Evolutionary conservation across 331 rosid species (phyloP).

Genomic region (Rhamnella rubrinervis): DNA sequence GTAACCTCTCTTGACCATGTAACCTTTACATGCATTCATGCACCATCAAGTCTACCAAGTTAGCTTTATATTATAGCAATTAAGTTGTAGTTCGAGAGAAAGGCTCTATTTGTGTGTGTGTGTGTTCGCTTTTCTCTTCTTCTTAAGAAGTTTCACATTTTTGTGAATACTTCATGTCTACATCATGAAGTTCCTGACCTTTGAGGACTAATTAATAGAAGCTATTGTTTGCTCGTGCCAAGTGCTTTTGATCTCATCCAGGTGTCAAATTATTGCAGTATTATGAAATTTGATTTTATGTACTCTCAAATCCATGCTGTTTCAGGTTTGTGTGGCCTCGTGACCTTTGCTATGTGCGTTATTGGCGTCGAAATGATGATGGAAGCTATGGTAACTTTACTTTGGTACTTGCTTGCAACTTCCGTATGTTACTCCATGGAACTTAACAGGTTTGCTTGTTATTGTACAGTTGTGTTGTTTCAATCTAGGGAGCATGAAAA

Average conservation of each 20-base stretch:
- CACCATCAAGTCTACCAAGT: background rate
- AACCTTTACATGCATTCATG: background rate
- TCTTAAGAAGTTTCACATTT: background rate
- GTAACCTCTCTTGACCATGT: slow-evolving; percentile 41
- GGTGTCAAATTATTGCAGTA: background rate
- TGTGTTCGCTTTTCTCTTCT: background rate
- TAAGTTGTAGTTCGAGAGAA: background rate
- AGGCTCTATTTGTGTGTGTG: background rate
- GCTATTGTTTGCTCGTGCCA: background rate
- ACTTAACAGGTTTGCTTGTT: slow-evolving; percentile 24
- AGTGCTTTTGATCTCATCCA: background rate
- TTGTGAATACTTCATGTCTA: background rate
- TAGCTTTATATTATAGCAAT: background rate
- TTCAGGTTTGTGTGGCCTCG: slow-evolving; percentile 98
- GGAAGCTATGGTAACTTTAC: slow-evolving; percentile 82
- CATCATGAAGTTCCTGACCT: background rate
- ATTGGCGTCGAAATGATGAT: slow-evolving; percentile 99
- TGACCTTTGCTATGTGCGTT: slow-evolving; percentile 98
- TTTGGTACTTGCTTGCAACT: slow-evolving; percentile 17
- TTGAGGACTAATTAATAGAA: too few species aligned
- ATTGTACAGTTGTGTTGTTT: slow-evolving; percentile 83
- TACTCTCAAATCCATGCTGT: slow-evolving; percentile 10
- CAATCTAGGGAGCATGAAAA: slow-evolving; percentile 94
- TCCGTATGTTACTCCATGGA: slow-evolving; percentile 16
- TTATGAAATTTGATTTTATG: background rate